phyloP scores from a whole-genome alignment of 768 basidiomycete genomes.

The Trametes gibbosa region DNA sequence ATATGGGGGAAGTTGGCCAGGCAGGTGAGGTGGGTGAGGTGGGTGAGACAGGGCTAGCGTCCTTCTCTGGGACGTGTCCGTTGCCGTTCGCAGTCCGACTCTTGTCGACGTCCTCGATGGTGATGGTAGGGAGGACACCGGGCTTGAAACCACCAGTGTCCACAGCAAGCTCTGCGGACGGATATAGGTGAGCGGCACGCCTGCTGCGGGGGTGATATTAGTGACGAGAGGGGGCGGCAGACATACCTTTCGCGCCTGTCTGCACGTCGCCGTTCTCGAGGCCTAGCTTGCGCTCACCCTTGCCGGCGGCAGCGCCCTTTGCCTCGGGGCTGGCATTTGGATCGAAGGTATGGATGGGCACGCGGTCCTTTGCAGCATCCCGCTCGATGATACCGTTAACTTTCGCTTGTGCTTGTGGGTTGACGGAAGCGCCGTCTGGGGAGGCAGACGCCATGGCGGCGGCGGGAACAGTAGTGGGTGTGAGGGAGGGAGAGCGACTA shows the following conservation, averaged over 20 bases:
- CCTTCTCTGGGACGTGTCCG: slow-evolving; percentile 20
- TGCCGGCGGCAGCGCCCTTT: slow-evolving; percentile 67
- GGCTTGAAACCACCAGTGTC: slow-evolving; percentile 42
- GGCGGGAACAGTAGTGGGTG: too few relatives aligned
- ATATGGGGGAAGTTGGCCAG: slow-evolving; percentile 24
- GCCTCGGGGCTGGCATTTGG: slow-evolving; percentile 69
- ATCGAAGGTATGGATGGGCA: slow-evolving; percentile 69
- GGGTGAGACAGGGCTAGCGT: slow-evolving; percentile 6
- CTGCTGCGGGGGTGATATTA: slow-evolving; percentile 12
- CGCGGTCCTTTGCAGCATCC: slow-evolving; percentile 47
- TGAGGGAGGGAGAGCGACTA: neutral
- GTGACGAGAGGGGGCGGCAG: too few relatives aligned
- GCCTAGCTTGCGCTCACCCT: slow-evolving; percentile 49
- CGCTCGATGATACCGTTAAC: slow-evolving; percentile 40
- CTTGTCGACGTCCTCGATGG: slow-evolving; percentile 53
- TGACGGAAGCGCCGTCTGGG: slow-evolving; percentile 10
- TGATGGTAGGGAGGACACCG: slow-evolving; percentile 67
- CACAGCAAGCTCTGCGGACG: slow-evolving; percentile 40
- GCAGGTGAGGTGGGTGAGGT: slow-evolving; percentile 27
- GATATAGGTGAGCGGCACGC: slow-evolving; percentile 16
- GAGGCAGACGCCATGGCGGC: slow-evolving; percentile 12
- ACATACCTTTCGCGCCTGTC: slow-evolving; percentile 32
- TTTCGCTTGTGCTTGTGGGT: slow-evolving; percentile 34
- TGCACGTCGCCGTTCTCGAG: slow-evolving; percentile 29
- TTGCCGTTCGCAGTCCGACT: slow-evolving; percentile 12